Percentiles rank a stretch among this genome's conserved stretches.
Evolutionary conservation across 73 alveolate species (phyloP).

Genomic region (Paramecium sexaurelia): DNA sequence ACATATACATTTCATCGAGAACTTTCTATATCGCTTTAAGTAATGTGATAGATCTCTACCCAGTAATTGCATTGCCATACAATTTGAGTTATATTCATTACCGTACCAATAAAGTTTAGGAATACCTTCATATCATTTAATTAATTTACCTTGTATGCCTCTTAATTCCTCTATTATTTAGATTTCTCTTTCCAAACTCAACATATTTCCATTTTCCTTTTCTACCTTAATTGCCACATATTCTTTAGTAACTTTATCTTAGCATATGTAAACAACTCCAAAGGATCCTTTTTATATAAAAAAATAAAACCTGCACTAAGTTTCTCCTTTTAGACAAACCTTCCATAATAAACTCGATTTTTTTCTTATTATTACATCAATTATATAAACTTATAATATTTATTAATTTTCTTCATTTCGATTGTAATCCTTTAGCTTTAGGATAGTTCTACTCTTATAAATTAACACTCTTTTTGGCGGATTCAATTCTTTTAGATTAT

Average conservation of each 20-base stretch:
- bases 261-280: slow-evolving; percentile 90
- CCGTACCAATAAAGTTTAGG: slow-evolving; percentile 67
- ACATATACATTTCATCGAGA: slow-evolving; percentile 29
- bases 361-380: slow-evolving; percentile 15
- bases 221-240: slow-evolving; percentile 81
- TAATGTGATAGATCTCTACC: slow-evolving; percentile 56
- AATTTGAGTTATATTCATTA: not conserved
- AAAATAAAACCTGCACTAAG: not conserved
- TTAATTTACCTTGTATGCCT: slow-evolving; percentile 23
- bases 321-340: slow-evolving; percentile 36
- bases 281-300: slow-evolving; percentile 83
- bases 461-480: slow-evolving; percentile 35
- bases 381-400: slow-evolving; percentile 49
- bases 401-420: not conserved
- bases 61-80: slow-evolving; percentile 44
- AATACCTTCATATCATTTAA: not conserved
- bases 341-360: not conserved
- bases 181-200: slow-evolving; percentile 46
- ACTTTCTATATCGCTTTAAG: not conserved
- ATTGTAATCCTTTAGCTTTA: slow-evolving; percentile 52
- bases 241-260: slow-evolving; percentile 77
- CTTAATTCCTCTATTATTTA: slow-evolving; percentile 48
- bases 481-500: slow-evolving; percentile 49
- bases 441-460: slow-evolving; percentile 57
- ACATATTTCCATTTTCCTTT: slow-evolving; percentile 39